These are phyloP conservation scores for Vitis hybrid DNA, from an alignment of 177 flowering plant genomes.

Conservation along the genomic window DNA sequence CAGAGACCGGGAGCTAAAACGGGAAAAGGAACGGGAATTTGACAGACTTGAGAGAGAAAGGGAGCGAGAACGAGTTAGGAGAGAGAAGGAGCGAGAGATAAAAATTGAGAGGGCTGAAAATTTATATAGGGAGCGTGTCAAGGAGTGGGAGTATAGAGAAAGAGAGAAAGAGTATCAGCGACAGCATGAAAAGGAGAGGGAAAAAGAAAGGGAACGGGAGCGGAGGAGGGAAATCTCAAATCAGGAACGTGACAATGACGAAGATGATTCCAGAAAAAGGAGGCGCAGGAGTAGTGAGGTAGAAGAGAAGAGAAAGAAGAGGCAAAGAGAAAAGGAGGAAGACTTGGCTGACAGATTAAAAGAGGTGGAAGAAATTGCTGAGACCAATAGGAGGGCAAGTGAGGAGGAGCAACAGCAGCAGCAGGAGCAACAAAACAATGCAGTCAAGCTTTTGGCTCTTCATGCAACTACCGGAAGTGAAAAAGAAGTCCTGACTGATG, in stretches of 20 bases:
- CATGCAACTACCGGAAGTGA: slow-evolving; percentile 39
- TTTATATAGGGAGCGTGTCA: slow-evolving; percentile 70
- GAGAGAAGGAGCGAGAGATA: slow-evolving; percentile 83
- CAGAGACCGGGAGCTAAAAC: slow-evolving; percentile 68
- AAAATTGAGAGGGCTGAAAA: slow-evolving; percentile 89
- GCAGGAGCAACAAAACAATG: slow-evolving; percentile 47
- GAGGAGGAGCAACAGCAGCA: slow-evolving; percentile 52
- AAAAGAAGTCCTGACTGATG: slow-evolving; percentile 28
- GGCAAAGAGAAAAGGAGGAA: slow-evolving; percentile 84
- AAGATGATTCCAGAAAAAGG: slow-evolving; percentile 74
- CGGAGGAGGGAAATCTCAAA: slow-evolving; percentile 71
- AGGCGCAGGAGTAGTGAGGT: slow-evolving; percentile 57
- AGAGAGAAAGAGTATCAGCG: slow-evolving; percentile 80
- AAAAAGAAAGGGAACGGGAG: slow-evolving; percentile 85
- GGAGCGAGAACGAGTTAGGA: slow-evolving; percentile 84
- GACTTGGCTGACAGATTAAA: slow-evolving; percentile 74
- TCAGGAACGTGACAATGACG: slow-evolving; percentile 82
- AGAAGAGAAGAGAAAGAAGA: slow-evolving; percentile 81
- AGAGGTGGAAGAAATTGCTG: slow-evolving; percentile 89
- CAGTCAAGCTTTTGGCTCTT: slow-evolving; percentile 27
- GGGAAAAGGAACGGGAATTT: slow-evolving; percentile 89
- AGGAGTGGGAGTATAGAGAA: slow-evolving; percentile 95
- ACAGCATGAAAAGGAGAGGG: slow-evolving; percentile 79
- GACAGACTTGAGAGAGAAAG: slow-evolving; percentile 94
- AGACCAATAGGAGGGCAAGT: slow-evolving; percentile 70